These are phyloP conservation scores for Leonotis leonurus DNA, from an alignment of 257 asterid species.

Conservation along the genomic window DNA sequence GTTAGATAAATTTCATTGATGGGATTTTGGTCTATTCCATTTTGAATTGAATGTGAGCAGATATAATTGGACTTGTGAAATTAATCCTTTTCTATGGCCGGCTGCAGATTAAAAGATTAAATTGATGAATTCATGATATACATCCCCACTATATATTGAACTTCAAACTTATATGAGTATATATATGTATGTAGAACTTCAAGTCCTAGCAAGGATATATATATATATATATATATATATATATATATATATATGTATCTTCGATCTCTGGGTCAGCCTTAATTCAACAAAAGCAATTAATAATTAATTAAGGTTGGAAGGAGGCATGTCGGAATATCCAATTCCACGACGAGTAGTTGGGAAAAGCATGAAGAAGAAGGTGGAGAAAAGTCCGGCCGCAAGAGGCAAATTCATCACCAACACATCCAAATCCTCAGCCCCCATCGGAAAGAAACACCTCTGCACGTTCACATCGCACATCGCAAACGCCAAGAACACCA, in stretches of 20 bases:
- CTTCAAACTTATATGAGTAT: no score
- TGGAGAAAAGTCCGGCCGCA: constrained; percentile 45
- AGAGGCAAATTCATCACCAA: constrained; percentile 53
- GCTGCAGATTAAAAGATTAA: not conserved
- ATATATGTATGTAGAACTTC: no score
- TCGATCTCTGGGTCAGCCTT: no score
- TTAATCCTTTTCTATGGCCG: not conserved
- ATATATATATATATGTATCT: no score
- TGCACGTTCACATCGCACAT: constrained; percentile 46
- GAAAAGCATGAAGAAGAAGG: constrained; percentile 45
- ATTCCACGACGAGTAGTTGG: constrained; percentile 64
- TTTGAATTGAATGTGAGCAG: not conserved
- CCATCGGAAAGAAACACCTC: constrained; percentile 34
- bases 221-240: no score
- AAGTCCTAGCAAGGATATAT: no score
- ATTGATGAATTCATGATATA: not conserved
- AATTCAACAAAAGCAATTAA: no score
- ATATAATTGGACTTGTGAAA: constrained; percentile 8
- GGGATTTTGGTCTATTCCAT: constrained; percentile 9
- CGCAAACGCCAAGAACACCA: constrained; percentile 49
- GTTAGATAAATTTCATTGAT: constrained; percentile 12
- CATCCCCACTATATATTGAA: no score
- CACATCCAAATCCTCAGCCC: constrained; percentile 29
- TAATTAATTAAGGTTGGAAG: no score
- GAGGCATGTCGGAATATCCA: constrained; percentile 41